Evolutionary conservation across 2,329 filamentous ascomycete species (phyloP).

Genomic region (Colletotrichum gigasporum): DNA sequence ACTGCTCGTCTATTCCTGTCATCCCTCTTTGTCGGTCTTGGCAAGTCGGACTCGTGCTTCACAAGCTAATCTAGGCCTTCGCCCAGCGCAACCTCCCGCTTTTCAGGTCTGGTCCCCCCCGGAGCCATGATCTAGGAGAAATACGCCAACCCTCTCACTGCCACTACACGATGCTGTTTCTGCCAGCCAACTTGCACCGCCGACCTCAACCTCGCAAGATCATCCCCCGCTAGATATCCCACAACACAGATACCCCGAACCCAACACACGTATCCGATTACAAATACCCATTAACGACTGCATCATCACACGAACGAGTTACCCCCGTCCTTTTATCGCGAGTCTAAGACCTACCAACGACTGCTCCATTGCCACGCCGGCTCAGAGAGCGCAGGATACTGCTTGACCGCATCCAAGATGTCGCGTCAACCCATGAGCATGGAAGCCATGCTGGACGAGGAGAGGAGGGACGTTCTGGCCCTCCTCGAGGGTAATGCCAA

Average conservation of each 20-base stretch:
- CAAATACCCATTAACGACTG: background rate
- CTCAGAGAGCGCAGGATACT: background rate
- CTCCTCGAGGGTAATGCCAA: conserved; percentile 65
- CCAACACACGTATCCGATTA: conserved; percentile 1
- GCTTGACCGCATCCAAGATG: conserved; percentile 37
- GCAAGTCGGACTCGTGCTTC: conserved; percentile 28
- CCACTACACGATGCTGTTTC: conserved; percentile 39
- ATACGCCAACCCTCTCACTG: conserved; percentile 7
- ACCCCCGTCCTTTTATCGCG: background rate
- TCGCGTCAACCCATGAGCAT: conserved; percentile 71
- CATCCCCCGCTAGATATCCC: conserved; percentile 37
- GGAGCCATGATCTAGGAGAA: conserved; percentile 35
- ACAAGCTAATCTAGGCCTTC: conserved; percentile 17
- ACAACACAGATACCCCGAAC: background rate
- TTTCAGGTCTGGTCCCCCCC: conserved; percentile 17
- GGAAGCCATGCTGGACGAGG: conserved; percentile 80
- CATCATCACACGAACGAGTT: background rate
- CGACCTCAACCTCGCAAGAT: conserved; percentile 35
- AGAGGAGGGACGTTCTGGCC: conserved; percentile 77
- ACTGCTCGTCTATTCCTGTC: background rate
- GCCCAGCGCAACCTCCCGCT: conserved; percentile 12
- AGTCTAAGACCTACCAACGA: background rate
- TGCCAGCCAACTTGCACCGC: conserved; percentile 33
- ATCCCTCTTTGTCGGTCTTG: conserved; percentile 14
- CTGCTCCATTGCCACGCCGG: background rate